Evolutionary conservation across 208 protist species (phyloP).

Genomic region (Crithidia bombi): DNA sequence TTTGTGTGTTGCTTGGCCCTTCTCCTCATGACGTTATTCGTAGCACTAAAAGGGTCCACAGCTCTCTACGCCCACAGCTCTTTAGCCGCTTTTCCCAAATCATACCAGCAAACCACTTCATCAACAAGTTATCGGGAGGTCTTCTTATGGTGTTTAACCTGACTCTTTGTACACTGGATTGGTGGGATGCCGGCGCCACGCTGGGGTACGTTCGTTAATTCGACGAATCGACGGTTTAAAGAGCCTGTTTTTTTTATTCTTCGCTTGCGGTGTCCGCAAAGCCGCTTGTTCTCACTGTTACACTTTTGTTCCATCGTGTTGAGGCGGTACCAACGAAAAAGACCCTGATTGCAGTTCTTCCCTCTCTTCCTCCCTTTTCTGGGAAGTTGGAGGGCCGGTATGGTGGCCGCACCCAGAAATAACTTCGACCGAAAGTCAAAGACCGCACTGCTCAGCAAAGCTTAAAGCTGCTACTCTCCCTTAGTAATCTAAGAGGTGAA

Average conservation of each 20-base stretch:
- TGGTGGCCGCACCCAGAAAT: no score
- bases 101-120: constrained; percentile 25
- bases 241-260: constrained; percentile 3
- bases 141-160: constrained; percentile 17
- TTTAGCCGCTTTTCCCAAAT: constrained; percentile 17
- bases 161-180: constrained; percentile 25
- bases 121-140: constrained; percentile 24
- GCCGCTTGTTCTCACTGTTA: no score
- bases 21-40: constrained; percentile 8
- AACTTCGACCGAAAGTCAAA: no score
- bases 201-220: constrained; percentile 19
- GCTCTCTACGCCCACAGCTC: constrained; percentile 32
- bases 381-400: neutral
- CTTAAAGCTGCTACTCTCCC: no score
- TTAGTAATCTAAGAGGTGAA: no score
- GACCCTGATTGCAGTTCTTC: no score
- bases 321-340: no score
- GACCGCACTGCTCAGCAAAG: no score
- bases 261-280: no score
- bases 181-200: constrained; percentile 34
- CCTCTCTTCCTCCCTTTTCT: neutral
- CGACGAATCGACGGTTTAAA: neutral
- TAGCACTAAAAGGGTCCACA: constrained; percentile 24
- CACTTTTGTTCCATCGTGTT: no score
- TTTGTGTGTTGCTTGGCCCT: constrained; percentile 5